These are phyloP conservation scores for Mycena albidolilacea DNA, from an alignment of 768 basidiomycete genomes.

Conservation along the genomic window DNA sequence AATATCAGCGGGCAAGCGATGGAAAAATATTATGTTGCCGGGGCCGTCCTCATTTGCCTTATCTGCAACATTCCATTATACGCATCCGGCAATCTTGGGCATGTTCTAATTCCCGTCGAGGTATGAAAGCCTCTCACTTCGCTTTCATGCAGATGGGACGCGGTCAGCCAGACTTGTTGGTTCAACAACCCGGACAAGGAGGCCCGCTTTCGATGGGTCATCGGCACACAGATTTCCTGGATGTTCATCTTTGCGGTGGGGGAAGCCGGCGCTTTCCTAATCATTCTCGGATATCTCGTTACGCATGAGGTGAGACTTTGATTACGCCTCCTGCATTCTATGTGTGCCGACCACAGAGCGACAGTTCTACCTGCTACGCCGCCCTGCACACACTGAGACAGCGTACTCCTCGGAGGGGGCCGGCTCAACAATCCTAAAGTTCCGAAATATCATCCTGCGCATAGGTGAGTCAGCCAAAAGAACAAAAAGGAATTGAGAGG, in stretches of 20 bases:
- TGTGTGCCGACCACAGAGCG: background rate
- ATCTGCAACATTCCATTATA: slow-evolving; percentile 41
- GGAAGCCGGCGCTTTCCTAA: background rate
- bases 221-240: slow-evolving; percentile 45
- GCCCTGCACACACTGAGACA: background rate
- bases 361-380: background rate
- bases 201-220: slow-evolving; percentile 41
- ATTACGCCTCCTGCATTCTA: too few relatives aligned
- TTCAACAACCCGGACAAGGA: slow-evolving; percentile 5
- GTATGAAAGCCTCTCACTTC: background rate
- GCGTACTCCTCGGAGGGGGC: slow-evolving; percentile 7
- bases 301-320: background rate
- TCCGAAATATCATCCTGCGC: slow-evolving; percentile 15
- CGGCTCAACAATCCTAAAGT: slow-evolving; percentile 11
- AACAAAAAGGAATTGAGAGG: background rate
- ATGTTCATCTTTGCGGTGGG: background rate
- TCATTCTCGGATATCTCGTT: background rate
- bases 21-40: too few relatives aligned
- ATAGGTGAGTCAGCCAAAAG: background rate
- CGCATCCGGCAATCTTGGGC: slow-evolving; percentile 45
- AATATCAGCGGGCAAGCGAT: too few relatives aligned
- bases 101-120: background rate
- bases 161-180: slow-evolving; percentile 11
- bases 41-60: too few relatives aligned
- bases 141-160: slow-evolving; percentile 14